A percentile compares a stretch with the other conserved stretches of the same genome.
Conservation (phyloP, 805 yeast genomes). For the Sugiyamaella chiloensis region DNA sequence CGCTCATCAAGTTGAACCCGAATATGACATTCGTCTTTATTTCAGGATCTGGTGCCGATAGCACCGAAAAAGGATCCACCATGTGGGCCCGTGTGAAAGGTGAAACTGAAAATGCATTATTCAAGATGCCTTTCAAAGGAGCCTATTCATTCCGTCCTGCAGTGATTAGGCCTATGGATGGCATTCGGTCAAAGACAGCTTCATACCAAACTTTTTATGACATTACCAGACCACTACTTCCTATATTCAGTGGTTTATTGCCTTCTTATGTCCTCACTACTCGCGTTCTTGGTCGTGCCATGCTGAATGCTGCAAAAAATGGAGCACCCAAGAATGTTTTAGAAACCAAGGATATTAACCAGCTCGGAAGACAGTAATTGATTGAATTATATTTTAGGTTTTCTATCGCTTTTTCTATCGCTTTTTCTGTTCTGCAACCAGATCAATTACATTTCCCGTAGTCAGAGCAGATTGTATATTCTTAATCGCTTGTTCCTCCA, state of each 20-base stretch:
- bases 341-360: not conserved
- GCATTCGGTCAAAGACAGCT: not conserved
- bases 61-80: not conserved
- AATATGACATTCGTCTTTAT: not conserved
- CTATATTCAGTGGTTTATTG: not conserved
- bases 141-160: not conserved
- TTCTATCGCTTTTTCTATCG: constrained; percentile 15
- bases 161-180: not conserved
- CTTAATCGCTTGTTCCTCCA: constrained; percentile 75
- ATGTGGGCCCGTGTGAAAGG: not conserved
- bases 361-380: not conserved
- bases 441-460: constrained; percentile 62
- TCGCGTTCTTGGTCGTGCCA: not conserved
- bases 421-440: constrained; percentile 64
- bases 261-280: not conserved
- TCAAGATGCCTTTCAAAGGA: not conserved
- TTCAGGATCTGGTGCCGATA: not conserved
- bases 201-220: not conserved
- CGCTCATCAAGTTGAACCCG: not conserved
- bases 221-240: not conserved
- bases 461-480: constrained; percentile 56
- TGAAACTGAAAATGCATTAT: not conserved
- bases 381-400: not conserved
- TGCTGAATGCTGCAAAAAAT: not conserved
- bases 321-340: not conserved